Evolutionary conservation across 2,329 filamentous ascomycete species (phyloP).

Genomic region (Fusarium coicis): DNA sequence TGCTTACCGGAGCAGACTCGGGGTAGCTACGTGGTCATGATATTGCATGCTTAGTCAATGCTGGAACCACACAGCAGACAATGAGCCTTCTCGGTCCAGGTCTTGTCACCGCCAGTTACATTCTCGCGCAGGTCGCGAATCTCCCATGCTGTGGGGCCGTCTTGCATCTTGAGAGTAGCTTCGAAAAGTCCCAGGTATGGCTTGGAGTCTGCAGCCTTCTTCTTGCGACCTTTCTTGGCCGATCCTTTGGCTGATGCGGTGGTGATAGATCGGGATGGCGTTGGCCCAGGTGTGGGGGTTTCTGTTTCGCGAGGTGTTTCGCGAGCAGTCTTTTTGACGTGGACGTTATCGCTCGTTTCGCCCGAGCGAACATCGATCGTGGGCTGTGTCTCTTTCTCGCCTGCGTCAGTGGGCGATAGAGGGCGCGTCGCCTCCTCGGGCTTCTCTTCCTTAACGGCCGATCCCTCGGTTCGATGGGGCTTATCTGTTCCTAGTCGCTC

Average conservation of each 20-base stretch:
- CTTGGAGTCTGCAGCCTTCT: conserved; percentile 52
- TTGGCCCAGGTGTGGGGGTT: conserved; percentile 47
- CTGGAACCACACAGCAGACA: conserved; percentile 63
- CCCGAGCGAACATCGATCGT: conserved; percentile 65
- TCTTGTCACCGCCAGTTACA: conserved; percentile 60
- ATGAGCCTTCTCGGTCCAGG: conserved; percentile 61
- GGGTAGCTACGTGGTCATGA: background rate
- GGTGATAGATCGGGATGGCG: conserved; percentile 38
- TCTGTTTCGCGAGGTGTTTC: conserved; percentile 47
- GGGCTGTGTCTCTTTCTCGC: conserved; percentile 60
- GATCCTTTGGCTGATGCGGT: conserved; percentile 42
- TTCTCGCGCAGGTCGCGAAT: conserved; percentile 62
- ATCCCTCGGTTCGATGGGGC: conserved; percentile 56
- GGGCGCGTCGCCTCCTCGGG: conserved; percentile 52
- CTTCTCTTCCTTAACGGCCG: conserved; percentile 54
- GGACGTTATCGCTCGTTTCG: conserved; percentile 53
- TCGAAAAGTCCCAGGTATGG: conserved; percentile 65
- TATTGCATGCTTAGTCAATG: conserved; percentile 53
- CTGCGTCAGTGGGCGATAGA: conserved; percentile 63
- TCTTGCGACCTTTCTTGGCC: conserved; percentile 53
- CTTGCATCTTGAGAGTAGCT: conserved; percentile 59
- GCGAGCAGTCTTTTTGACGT: conserved; percentile 50
- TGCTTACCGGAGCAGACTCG: conserved; percentile 16
- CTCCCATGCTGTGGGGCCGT: conserved; percentile 61
- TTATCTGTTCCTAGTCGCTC: conserved; percentile 61